Conservation (phyloP, 1,284 basidiomycete species). For the Polyporus tsugae region DNA sequence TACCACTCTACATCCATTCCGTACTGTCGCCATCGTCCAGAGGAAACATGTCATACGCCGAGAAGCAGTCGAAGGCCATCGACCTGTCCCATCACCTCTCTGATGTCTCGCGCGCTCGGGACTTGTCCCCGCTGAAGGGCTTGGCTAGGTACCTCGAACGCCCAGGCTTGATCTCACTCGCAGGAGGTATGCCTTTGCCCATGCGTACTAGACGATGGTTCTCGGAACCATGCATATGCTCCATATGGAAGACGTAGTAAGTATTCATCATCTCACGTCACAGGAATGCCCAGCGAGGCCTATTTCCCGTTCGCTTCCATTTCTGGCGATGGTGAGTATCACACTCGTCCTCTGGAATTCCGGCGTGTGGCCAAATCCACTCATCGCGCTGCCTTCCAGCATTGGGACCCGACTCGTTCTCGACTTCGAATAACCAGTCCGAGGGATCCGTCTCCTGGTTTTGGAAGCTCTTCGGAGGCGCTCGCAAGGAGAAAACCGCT, state of each 20-base stretch:
- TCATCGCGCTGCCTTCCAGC: conserved; percentile 29
- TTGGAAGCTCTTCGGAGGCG: conserved; percentile 65
- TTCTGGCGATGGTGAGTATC: conserved; percentile 50
- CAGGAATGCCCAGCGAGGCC: conserved; percentile 66
- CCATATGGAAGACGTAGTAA: conserved; percentile 2
- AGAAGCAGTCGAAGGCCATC: conserved; percentile 54
- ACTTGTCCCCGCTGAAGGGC: conserved; percentile 69
- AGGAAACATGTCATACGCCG: conserved; percentile 32
- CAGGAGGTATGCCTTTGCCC: conserved; percentile 56
- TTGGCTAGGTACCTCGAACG: conserved; percentile 62
- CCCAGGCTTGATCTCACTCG: conserved; percentile 61
- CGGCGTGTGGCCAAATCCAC: conserved; percentile 21
- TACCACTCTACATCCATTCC: conserved; percentile 9
- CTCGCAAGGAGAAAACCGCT: conserved; percentile 54
- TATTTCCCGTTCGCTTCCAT: conserved; percentile 73
- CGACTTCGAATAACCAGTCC: conserved; percentile 39
- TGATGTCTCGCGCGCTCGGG: conserved; percentile 58
- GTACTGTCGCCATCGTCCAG: conserved; percentile 23
- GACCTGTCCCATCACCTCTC: conserved; percentile 71
- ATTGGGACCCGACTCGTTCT: conserved; percentile 48
- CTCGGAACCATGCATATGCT: neutral
- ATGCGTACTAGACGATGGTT: neutral
- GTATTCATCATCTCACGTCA: neutral
- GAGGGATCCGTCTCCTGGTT: conserved; percentile 63
- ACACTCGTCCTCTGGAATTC: conserved; percentile 32